Base-by-base conservation (phyloP, 2,329 filamentous ascomycete species). In the Fulvia fulva region DNA sequence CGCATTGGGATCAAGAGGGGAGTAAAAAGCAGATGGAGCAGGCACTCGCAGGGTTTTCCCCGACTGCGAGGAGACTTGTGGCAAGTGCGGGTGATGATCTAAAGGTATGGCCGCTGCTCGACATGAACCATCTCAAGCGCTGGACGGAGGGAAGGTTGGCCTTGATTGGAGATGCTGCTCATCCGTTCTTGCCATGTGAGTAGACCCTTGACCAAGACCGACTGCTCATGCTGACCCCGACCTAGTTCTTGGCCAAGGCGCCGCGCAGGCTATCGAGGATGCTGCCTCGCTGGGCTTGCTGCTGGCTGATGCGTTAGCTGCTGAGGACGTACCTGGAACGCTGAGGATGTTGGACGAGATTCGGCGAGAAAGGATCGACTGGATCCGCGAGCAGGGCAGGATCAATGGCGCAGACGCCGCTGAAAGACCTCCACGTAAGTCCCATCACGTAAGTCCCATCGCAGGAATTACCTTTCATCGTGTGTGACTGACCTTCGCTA, bases 251-350 rank as follows among this genome's bases (percentile, higher is more conserved):
- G 84, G 81, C 0, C 84, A 87, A 67, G 86, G 85, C 1, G 86
- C 80, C 9, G 84, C 74, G 0, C 77, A 83, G 59, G 87, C 87
- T 0, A 87, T 89, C 44, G 87, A 90, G 67, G 87, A 89, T 61
- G 85, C 81, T 0, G 81, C 81, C 0, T 80, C 84, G 0, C 68
- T 89, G 0, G 79, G 77, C 0, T 79, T 81, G 1, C 74, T 89
- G 6, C 74, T 89, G 0, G 78, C 80, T 0, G 60, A 62, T 0
- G 79, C 77, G 0, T 80, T 80, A 0, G 55, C 67, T 0, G 59
- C 68, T 0, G 67, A 74, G 0, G 80, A 84, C 0, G 73, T 88
- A 0, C 72, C 79, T 0, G 79, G 81, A 4, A 77, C 85, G 0
- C 72, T 89, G 7, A 75, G 77, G 56, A 71, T 89, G 0, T 78